Conservation (phyloP, 1,284 basidiomycete species). For the Schizophyllum commune region DNA sequence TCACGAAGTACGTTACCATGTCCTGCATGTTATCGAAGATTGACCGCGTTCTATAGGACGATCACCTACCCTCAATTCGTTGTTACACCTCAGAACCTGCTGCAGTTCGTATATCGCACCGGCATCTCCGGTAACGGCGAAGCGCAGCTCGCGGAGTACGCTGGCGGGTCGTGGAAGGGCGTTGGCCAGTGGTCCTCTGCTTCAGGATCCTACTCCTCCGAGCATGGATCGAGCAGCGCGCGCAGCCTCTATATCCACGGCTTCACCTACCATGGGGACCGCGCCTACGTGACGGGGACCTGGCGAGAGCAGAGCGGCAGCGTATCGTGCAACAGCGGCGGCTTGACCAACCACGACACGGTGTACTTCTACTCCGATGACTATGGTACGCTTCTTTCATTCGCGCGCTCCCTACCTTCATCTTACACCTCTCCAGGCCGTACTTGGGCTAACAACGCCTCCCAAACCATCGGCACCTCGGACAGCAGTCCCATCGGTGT, state of each 20-base stretch:
- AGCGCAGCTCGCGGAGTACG: constrained; percentile 36
- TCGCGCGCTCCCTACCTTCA: not conserved
- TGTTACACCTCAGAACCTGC: constrained; percentile 31
- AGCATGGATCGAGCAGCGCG: constrained; percentile 29
- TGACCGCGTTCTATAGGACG: constrained; percentile 15
- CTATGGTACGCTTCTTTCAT: constrained; percentile 20
- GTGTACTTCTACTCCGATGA: constrained; percentile 36
- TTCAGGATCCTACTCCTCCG: constrained; percentile 30
- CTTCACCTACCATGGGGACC: constrained; percentile 28
- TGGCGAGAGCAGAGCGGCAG: constrained; percentile 35
- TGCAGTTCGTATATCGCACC: constrained; percentile 37
- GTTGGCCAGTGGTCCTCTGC: constrained; percentile 36
- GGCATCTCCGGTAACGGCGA: constrained; percentile 36
- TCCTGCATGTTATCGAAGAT: not conserved
- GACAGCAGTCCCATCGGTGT: constrained; percentile 31
- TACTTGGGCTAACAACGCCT: constrained; percentile 34
- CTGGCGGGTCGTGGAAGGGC: constrained; percentile 28
- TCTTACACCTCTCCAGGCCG: constrained; percentile 20
- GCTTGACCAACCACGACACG: constrained; percentile 37
- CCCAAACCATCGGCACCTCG: constrained; percentile 26
- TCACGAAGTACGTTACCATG: constrained; percentile 27
- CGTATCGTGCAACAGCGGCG: constrained; percentile 32
- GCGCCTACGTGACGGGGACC: constrained; percentile 33
- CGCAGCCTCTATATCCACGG: constrained; percentile 38
- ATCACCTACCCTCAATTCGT: constrained; percentile 39